Evolutionary conservation across 78 protist genomes (phyloP).

Genomic region (Thecamonas trahens): DNA sequence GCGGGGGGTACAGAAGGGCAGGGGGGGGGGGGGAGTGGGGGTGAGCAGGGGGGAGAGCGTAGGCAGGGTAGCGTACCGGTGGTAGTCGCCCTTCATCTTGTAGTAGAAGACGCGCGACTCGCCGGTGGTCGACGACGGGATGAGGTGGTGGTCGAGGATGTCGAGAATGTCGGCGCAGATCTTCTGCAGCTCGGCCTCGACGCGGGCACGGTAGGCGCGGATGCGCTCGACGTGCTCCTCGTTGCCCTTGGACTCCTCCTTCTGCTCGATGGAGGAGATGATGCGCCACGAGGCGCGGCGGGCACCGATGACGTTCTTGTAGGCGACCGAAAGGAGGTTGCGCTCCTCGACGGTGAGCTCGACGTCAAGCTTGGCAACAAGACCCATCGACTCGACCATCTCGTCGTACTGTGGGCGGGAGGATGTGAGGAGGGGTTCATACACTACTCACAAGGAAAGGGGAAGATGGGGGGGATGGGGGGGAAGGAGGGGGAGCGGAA

Average conservation of each 20-base stretch:
- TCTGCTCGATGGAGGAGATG: slow-evolving; percentile 81
- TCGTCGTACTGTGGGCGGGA: slow-evolving; percentile 23
- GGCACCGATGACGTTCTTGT: slow-evolving; percentile 97
- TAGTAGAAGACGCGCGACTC: slow-evolving; percentile 91
- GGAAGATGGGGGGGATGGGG: background rate
- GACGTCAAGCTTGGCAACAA: slow-evolving; percentile 71
- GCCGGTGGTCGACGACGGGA: slow-evolving; percentile 56
- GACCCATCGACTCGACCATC: slow-evolving; percentile 90
- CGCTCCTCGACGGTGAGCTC: slow-evolving; percentile 95
- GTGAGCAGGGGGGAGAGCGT: slow-evolving; percentile 52
- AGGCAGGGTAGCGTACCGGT: background rate
- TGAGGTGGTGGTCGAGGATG: slow-evolving; percentile 73
- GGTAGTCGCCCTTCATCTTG: slow-evolving; percentile 81
- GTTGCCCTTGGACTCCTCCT: slow-evolving; percentile 72
- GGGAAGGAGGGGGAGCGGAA: background rate
- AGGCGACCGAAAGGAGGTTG: slow-evolving; percentile 97
- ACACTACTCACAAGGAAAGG: background rate
- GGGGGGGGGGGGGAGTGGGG: too few species aligned
- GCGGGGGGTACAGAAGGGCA: too few species aligned
- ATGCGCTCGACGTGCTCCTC: slow-evolving; percentile 31
- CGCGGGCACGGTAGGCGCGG: slow-evolving; percentile 63
- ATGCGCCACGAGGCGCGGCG: slow-evolving; percentile 98
- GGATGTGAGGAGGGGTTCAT: too few species aligned
- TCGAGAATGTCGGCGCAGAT: slow-evolving; percentile 74
- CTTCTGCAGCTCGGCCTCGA: slow-evolving; percentile 83